phyloP scores from a whole-genome alignment of 2,329 filamentous ascomycete species.

The Leptographium galeiforme region DNA sequence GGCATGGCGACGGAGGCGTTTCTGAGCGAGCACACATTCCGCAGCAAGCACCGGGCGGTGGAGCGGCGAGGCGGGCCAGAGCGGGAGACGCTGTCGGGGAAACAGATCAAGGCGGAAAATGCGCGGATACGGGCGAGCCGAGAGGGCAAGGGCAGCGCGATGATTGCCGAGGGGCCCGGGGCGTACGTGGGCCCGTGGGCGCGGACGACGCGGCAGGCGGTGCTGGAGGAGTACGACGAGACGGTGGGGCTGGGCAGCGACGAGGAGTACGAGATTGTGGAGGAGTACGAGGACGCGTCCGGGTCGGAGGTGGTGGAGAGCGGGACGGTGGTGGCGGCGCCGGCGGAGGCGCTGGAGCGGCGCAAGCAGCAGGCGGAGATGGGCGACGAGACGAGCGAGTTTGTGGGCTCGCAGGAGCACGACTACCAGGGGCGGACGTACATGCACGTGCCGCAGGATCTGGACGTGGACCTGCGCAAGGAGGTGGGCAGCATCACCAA shows the following conservation, averaged over 20 bases:
- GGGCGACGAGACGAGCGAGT: conserved; percentile 69
- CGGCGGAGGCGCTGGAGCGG: conserved; percentile 37
- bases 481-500: conserved; percentile 71
- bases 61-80: conserved; percentile 50
- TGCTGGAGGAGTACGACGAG: conserved; percentile 63
- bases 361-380: conserved; percentile 45
- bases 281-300: conserved; percentile 61
- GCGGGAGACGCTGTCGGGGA: conserved; percentile 39
- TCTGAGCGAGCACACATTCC: conserved; percentile 83
- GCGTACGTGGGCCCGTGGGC: conserved; percentile 96
- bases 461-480: conserved; percentile 75
- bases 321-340: conserved; percentile 45
- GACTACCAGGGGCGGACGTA: conserved; percentile 91
- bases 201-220: conserved; percentile 51
- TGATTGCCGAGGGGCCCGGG: conserved; percentile 71
- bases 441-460: conserved; percentile 90
- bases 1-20: conserved; percentile 79
- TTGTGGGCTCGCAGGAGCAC: conserved; percentile 69
- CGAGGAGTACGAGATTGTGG: conserved; percentile 68
- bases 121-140: conserved; percentile 57
- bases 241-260: conserved; percentile 55
- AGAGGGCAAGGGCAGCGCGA: conserved; percentile 73
- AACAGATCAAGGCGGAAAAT: conserved; percentile 56
- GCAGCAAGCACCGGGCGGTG: conserved; percentile 72
- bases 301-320: conserved; percentile 56